Evolutionary conservation across 2,329 filamentous ascomycete genomes (phyloP), one percentile per base, ranked within the genome.

Genomic region (Hypoxylon sp.): DNA sequence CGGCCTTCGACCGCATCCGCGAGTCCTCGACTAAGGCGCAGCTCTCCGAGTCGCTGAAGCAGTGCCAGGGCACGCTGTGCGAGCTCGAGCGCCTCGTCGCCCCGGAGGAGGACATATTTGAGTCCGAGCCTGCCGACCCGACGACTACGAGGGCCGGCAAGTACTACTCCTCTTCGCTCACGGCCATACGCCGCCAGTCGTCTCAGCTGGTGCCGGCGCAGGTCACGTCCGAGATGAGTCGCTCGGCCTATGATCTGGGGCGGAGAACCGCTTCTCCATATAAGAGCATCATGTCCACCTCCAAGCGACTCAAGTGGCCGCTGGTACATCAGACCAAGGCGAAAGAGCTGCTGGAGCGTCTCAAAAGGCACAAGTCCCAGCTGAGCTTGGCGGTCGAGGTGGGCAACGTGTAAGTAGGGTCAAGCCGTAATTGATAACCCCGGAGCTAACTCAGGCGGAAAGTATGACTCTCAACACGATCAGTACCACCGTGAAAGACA

Each of bases 391-490:
- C 51, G 3, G 2, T 63, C 2, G 48, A 63, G 9, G 18, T 46
- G 6, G 50, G 53, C 23, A 63, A 43, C 24, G 13, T 41, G 61
- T 58, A 15, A 55, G 61, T 48, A 27, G 9, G 15, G 23, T n/a
- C 37, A 20, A 7, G n/a, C n/a, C 11, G 2, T 10, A 20, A 8
- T 24, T 17, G 11, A 13, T 10, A 33, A 9, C 3, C 13, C 29
- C 6, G 1, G 48, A 3, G 31, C 33, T 63, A 21, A 58, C 40
- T 41, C 42, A 4, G 20, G 15, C 17, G 13, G 24, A 40, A 40
- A 63, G 61, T 13, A 43, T 58, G 33, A 61, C 45, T 24, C 47
- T 61, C 35, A 48, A 13, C 7, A 13, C 35, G 20, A 45, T 61
- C 13, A 33, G 11, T 37, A 4, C 24, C 5, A 11, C 11, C n/a